Conservation (phyloP, 2,329 filamentous ascomycete species). For the Harringtonia lauricola region DNA sequence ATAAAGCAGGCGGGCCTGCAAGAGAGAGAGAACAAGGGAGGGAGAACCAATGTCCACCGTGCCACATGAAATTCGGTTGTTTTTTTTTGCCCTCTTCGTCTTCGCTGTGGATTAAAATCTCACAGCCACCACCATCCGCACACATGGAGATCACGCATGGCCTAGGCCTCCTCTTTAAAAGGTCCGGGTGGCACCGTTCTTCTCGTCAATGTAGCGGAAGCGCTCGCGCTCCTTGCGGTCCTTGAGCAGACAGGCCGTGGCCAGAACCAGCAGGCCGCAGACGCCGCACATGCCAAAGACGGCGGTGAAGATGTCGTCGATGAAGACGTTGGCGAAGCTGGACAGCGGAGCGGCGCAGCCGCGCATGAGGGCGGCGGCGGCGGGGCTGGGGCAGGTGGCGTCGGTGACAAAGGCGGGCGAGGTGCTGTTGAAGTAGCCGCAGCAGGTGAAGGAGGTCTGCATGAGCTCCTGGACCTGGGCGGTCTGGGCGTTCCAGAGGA, state of each 20-base stretch:
- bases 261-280: constrained; percentile 57
- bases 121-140: too few relatives aligned
- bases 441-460: constrained; percentile 66
- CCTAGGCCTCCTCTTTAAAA: too few relatives aligned
- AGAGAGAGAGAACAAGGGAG: too few relatives aligned
- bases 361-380: constrained; percentile 56
- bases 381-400: constrained; percentile 54
- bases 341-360: constrained; percentile 61
- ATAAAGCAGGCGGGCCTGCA: too few relatives aligned
- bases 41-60: too few relatives aligned
- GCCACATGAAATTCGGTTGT: too few relatives aligned
- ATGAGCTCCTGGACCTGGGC: constrained; percentile 52
- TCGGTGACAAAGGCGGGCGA: constrained; percentile 63
- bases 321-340: constrained; percentile 56
- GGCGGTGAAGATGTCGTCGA: constrained; percentile 69
- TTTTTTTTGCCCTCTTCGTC: too few relatives aligned
- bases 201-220: constrained; percentile 73
- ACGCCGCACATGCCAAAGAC: constrained; percentile 70
- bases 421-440: constrained; percentile 65
- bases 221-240: constrained; percentile 69
- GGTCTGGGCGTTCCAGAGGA: constrained; percentile 49
- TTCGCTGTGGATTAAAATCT: too few relatives aligned
- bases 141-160: too few relatives aligned
- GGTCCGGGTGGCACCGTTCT: constrained; percentile 44
- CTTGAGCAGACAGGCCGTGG: constrained; percentile 66